Evolutionary conservation across 2,329 filamentous ascomycete genomes (phyloP).

Genomic region (Didymella pinodella): DNA sequence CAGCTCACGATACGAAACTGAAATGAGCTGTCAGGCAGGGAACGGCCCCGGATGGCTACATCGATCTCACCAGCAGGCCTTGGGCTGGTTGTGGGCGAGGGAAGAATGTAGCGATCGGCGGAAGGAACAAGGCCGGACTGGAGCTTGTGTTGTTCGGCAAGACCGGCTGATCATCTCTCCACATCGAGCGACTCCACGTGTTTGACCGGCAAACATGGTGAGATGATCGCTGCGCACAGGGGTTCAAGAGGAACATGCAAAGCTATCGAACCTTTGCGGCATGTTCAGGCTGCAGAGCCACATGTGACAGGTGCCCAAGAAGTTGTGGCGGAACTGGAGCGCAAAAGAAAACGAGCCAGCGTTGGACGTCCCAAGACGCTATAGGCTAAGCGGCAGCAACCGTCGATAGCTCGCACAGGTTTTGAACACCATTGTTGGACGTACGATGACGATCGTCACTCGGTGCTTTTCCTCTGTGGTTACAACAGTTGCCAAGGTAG

Average conservation of each 20-base stretch:
- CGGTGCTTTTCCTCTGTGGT: conserved; percentile 18
- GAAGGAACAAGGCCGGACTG: conserved; percentile 22
- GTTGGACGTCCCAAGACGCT: conserved; percentile 2
- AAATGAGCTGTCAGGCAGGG: conserved; percentile 9
- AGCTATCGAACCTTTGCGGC: neutral
- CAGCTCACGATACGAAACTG: conserved; percentile 7
- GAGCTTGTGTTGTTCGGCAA: conserved; percentile 24
- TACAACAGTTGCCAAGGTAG: conserved; percentile 12
- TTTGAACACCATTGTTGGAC: conserved; percentile 8
- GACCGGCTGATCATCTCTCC: conserved; percentile 32
- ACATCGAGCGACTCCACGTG: conserved; percentile 31
- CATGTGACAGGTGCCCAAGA: neutral
- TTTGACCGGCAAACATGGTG: conserved; percentile 20
- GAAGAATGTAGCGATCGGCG: conserved; percentile 24
- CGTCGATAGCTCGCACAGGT: conserved; percentile 18
- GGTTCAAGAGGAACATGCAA: neutral
- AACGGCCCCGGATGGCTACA: conserved; percentile 3
- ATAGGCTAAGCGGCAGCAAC: conserved; percentile 20
- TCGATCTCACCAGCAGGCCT: conserved; percentile 15
- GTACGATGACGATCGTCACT: conserved; percentile 23
- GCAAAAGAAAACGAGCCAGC: conserved; percentile 6
- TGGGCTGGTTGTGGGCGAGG: conserved; percentile 2
- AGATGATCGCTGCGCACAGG: neutral
- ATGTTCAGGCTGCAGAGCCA: conserved; percentile 1
- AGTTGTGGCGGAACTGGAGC: neutral